Conservation (phyloP, 352 stramenopile genomes). For the Phytophthora ramorum region DNA sequence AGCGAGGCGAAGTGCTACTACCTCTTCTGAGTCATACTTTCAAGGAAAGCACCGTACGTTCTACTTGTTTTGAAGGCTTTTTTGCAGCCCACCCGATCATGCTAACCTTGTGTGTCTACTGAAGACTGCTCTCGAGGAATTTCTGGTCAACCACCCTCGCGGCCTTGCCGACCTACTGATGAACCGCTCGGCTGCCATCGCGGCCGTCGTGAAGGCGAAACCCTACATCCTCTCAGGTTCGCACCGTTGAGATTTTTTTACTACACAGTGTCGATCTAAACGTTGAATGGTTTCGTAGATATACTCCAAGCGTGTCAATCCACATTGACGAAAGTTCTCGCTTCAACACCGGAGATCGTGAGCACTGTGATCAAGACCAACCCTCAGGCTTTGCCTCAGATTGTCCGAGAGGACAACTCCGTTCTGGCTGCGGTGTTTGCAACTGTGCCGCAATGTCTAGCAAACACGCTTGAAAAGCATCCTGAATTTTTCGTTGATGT, state of each 20-base stretch:
- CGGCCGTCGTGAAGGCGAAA: conserved; percentile 55
- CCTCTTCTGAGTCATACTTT: conserved; percentile 65
- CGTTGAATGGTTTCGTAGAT: conserved; percentile 24
- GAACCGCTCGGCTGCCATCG: conserved; percentile 59
- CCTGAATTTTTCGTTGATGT: conserved; percentile 76
- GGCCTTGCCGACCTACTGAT: conserved; percentile 64
- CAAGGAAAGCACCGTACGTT: conserved; percentile 64
- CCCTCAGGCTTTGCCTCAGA: conserved; percentile 53
- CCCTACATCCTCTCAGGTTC: conserved; percentile 64
- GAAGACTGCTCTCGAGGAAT: conserved; percentile 71
- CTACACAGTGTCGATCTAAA: conserved; percentile 1
- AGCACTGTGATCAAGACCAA: conserved; percentile 57
- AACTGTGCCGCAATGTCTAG: conserved; percentile 62
- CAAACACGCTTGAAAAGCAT: conserved; percentile 66
- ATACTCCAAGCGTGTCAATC: conserved; percentile 49
- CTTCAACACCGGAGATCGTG: conserved; percentile 53
- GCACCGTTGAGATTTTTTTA: not conserved
- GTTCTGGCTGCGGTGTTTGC: conserved; percentile 59
- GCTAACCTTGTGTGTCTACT: not conserved
- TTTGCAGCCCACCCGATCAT: not conserved
- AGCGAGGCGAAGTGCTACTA: conserved; percentile 60
- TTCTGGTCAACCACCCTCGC: conserved; percentile 67
- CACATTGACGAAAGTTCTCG: conserved; percentile 53
- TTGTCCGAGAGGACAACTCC: conserved; percentile 54
- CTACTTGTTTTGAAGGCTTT: not conserved